A percentile compares a stretch with the other conserved stretches of the same genome.
Evolutionary conservation across 495 filamentous ascomycete species (phyloP).

Genomic region (Penicillium steckii): DNA sequence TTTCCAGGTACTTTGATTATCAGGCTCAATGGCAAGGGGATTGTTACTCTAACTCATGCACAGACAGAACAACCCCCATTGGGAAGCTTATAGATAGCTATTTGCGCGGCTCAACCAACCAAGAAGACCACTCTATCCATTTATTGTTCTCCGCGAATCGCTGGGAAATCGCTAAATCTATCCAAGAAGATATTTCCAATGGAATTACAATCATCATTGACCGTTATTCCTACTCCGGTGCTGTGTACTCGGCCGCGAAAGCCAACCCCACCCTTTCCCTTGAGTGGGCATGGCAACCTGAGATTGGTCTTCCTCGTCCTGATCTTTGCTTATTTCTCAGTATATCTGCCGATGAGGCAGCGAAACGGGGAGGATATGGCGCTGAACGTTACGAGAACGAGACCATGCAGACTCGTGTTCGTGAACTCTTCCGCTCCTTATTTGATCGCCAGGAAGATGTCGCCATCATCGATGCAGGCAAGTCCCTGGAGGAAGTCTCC

Average conservation of each 20-base stretch:
- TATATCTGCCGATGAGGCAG: slow-evolving; percentile 69
- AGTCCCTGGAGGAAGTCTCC: slow-evolving; percentile 54
- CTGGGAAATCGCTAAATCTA: slow-evolving; percentile 79
- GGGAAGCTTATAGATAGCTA: slow-evolving; percentile 89
- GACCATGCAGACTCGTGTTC: slow-evolving; percentile 78
- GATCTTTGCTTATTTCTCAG: slow-evolving; percentile 88
- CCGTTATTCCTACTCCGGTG: slow-evolving; percentile 90
- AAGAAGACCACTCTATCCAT: slow-evolving; percentile 92
- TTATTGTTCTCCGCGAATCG: slow-evolving; percentile 94
- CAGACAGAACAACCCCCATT: slow-evolving; percentile 86
- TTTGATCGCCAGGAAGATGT: slow-evolving; percentile 41
- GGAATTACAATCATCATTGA: slow-evolving; percentile 83
- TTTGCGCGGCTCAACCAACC: slow-evolving; percentile 67
- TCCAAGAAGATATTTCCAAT: slow-evolving; percentile 55
- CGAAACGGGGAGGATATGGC: slow-evolving; percentile 78
- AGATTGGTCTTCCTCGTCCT: slow-evolving; percentile 82
- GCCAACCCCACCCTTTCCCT: slow-evolving; percentile 66
- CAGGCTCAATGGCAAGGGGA: not conserved
- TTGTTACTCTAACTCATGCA: slow-evolving; percentile 15
- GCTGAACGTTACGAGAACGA: slow-evolving; percentile 84
- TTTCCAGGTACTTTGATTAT: slow-evolving; percentile 71
- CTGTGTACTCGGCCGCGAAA: slow-evolving; percentile 95
- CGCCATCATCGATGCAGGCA: slow-evolving; percentile 51
- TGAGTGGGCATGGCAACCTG: slow-evolving; percentile 77
- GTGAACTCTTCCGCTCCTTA: slow-evolving; percentile 63